phyloP scores from a whole-genome alignment of 495 filamentous ascomycete genomes.

The Chaetomidium leptoderma region DNA sequence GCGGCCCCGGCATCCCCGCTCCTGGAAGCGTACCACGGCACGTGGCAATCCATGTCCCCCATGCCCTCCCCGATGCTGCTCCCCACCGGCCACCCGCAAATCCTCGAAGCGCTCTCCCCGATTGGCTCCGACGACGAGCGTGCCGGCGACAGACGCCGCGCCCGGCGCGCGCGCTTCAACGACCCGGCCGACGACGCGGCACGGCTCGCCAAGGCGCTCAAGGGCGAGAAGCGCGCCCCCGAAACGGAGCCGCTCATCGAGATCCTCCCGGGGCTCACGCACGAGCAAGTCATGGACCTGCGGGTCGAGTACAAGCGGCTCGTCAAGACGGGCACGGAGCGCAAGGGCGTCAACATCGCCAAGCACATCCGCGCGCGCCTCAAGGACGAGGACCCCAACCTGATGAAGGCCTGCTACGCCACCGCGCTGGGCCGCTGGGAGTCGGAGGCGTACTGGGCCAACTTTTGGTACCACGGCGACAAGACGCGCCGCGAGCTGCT shows the following conservation, averaged over 20 bases:
- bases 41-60: constrained; percentile 91
- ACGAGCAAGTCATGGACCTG: constrained; percentile 80
- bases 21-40: constrained; percentile 88
- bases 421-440: constrained; percentile 90
- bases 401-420: constrained; percentile 87
- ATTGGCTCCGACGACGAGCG: constrained; percentile 41
- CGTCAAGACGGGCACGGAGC: constrained; percentile 64
- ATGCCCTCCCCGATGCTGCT: constrained; percentile 75
- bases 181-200: constrained; percentile 75
- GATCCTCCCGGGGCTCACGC: constrained; percentile 76
- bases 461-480: constrained; percentile 94
- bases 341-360: constrained; percentile 86
- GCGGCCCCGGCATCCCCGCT: constrained; percentile 75
- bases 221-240: constrained; percentile 56
- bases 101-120: constrained; percentile 42
- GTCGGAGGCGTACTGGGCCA: constrained; percentile 95
- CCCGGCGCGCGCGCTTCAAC: constrained; percentile 63
- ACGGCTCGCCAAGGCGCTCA: constrained; percentile 69
- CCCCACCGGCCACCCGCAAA: constrained; percentile 30
- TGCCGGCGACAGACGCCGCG: constrained; percentile 38
- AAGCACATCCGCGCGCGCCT: constrained; percentile 88
- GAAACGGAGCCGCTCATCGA: constrained; percentile 70
- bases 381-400: constrained; percentile 57
- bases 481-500: constrained; percentile 79
- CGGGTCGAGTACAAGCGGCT: constrained; percentile 85